Evolutionary conservation across 2,329 filamentous ascomycete genomes (phyloP), one percentile per base, ranked within the genome.

Genomic region (Hymenoscyphus scutula): DNA sequence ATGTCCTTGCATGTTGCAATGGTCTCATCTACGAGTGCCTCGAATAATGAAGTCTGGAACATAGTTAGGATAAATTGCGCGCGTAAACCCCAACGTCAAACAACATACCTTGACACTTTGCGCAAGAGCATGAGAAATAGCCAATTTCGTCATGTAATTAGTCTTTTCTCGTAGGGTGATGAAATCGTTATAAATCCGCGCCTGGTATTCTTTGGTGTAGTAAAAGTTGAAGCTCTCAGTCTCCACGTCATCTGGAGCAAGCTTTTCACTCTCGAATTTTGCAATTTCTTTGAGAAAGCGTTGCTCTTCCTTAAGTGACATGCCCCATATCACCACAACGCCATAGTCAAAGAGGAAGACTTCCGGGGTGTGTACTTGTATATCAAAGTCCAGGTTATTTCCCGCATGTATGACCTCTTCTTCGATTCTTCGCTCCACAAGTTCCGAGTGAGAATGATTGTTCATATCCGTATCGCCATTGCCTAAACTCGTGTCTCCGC

Each of bases 211-310:
- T 71, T 90, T 86, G 2, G 95, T 98, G 79, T 99, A 98, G 80
- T 99, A 99, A 76, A 98, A 99, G 76, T 99, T 99, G 82, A 99
- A 99, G 73, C 94, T 92, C 76, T 99, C 95, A 55, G 92, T 91
- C 78, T 99, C 94, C 32, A 97, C 88, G 70, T 97, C 92, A 73
- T 96, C 93, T 11, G 89, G 85, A 29, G 87, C 87, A 56, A 98
- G 83, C 76, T 97, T 97, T 74, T 97, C 94, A 48, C 87, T 84
- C 76, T 97, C 95, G 70, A 98, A 99, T 73, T 95, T 97, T 62
- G 91, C 86, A 65, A 99, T 90, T 71, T 99, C 94, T 70, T 95
- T 95, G 17, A 99, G 80, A 73, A 99, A 97, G 45, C 90, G 86
- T 68, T 91, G 89, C 78, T 99, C 95, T 70, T 99, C 90, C 32